Evolutionary conservation across 169 alveolate species (phyloP).

Genomic region (Babesia ovata): DNA sequence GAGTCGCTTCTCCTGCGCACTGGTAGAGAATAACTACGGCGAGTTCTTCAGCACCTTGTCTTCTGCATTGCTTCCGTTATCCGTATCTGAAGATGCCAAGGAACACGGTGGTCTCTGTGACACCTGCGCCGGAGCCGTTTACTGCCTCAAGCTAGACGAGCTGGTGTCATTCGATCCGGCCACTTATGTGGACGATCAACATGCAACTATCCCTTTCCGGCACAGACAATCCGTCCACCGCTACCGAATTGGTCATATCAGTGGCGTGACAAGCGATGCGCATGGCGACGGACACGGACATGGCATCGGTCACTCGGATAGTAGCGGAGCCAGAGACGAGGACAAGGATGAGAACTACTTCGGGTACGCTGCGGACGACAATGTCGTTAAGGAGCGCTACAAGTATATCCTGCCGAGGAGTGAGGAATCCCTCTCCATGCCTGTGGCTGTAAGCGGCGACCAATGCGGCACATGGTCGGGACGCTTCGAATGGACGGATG

Average conservation of each 20-base stretch:
- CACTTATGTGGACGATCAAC: background rate
- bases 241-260: background rate
- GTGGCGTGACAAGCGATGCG: background rate
- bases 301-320: background rate
- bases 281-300: background rate
- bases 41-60: background rate
- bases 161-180: constrained; percentile 18
- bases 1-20: background rate
- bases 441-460: background rate
- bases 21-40: constrained; percentile 26
- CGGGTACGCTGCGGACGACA: constrained; percentile 10
- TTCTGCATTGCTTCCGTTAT: background rate
- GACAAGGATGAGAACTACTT: constrained; percentile 21
- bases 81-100: background rate
- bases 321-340: background rate
- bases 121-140: background rate
- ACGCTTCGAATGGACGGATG: constrained; percentile 71
- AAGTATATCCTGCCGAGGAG: constrained; percentile 23
- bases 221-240: constrained; percentile 22
- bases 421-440: background rate
- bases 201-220: constrained; percentile 9
- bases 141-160: constrained; percentile 18
- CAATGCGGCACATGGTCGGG: constrained; percentile 46
- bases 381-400: constrained; percentile 22
- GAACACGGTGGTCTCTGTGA: constrained; percentile 22